phyloP scores from a whole-genome alignment of 2,329 filamentous ascomycete genomes.

The Colletotrichum lini region DNA sequence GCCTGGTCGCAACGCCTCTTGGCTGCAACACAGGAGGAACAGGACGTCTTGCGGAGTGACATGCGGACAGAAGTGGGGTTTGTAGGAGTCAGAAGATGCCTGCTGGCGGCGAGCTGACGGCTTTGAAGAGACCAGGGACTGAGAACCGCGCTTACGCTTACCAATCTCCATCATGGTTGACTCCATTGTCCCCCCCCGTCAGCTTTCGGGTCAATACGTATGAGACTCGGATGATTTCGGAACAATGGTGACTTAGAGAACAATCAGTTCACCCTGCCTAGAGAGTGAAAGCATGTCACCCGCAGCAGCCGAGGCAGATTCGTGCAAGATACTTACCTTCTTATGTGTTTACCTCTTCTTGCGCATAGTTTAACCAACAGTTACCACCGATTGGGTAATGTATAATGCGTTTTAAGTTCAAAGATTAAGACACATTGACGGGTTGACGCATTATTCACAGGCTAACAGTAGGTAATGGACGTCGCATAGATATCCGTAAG shows the following conservation, averaged over 20 bases:
- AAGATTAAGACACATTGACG: too few relatives aligned
- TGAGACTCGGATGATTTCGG: background rate
- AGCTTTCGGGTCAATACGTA: background rate
- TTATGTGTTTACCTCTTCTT: too few relatives aligned
- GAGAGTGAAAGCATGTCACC: background rate
- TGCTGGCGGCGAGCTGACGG: background rate
- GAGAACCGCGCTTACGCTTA: background rate
- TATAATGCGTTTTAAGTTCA: too few relatives aligned
- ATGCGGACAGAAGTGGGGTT: slow-evolving; percentile 26
- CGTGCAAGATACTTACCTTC: too few relatives aligned
- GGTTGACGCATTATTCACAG: too few relatives aligned
- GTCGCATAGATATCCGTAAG: too few relatives aligned
- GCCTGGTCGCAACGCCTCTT: slow-evolving; percentile 28
- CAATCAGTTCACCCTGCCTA: too few relatives aligned
- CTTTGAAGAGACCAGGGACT: background rate
- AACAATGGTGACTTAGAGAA: background rate
- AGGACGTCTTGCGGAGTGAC: slow-evolving; percentile 36
- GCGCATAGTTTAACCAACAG: too few relatives aligned
- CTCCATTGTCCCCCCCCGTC: background rate
- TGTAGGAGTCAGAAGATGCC: background rate
- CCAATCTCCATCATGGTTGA: background rate
- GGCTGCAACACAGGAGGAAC: slow-evolving; percentile 19
- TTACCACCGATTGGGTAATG: too few relatives aligned
- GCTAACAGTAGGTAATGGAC: too few relatives aligned
- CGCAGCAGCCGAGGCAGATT: too few relatives aligned